Conservation (phyloP, 345 rosid genomes). For the Passiflora organensis region DNA sequence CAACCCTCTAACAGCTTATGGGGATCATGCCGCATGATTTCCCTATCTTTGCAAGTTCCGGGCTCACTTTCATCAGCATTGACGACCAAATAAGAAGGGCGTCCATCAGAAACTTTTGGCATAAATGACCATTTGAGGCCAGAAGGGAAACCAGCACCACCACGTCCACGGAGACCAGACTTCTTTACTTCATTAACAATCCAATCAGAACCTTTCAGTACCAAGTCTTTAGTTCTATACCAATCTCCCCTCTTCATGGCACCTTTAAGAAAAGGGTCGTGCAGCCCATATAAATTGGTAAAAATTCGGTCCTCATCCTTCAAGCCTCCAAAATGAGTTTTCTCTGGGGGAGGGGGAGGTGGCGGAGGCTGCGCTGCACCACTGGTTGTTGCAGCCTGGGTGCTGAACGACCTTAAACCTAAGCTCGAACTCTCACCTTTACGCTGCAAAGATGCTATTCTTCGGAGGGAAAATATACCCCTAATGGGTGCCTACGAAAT, state of each 20-base stretch:
- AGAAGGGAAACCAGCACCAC: slow-evolving; percentile 98
- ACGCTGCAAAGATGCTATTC: slow-evolving; percentile 39
- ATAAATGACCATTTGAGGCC: slow-evolving; percentile 99
- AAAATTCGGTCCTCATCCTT: slow-evolving; percentile 95
- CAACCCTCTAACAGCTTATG: slow-evolving; percentile 96
- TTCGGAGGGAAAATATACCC: slow-evolving; percentile 63
- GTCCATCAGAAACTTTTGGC: slow-evolving; percentile 97
- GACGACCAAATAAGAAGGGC: slow-evolving; percentile 95
- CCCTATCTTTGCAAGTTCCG: slow-evolving; percentile 98
- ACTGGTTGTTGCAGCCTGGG: slow-evolving; percentile 66
- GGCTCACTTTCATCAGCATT: slow-evolving; percentile 99
- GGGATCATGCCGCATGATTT: slow-evolving; percentile 95
- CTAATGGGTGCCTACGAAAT: slow-evolving; percentile 64
- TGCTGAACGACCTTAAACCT: slow-evolving; percentile 59
- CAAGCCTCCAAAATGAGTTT: slow-evolving; percentile 93
- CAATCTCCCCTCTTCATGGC: slow-evolving; percentile 97
- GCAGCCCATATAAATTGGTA: slow-evolving; percentile 84
- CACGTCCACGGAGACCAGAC: slow-evolving; percentile 96
- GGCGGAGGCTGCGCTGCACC: slow-evolving; percentile 38
- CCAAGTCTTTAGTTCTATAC: slow-evolving; percentile 94
- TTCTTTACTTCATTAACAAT: slow-evolving; percentile 84
- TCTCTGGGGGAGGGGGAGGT: slow-evolving; percentile 92
- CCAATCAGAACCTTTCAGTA: slow-evolving; percentile 96
- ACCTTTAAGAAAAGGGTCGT: slow-evolving; percentile 92
- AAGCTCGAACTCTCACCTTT: slow-evolving; percentile 38